Percentiles rank a stretch among this genome's conserved stretches.
These are phyloP conservation scores for Paecilomyces formosus DNA, from an alignment of 2,329 filamentous ascomycete species.

Conservation along the genomic window DNA sequence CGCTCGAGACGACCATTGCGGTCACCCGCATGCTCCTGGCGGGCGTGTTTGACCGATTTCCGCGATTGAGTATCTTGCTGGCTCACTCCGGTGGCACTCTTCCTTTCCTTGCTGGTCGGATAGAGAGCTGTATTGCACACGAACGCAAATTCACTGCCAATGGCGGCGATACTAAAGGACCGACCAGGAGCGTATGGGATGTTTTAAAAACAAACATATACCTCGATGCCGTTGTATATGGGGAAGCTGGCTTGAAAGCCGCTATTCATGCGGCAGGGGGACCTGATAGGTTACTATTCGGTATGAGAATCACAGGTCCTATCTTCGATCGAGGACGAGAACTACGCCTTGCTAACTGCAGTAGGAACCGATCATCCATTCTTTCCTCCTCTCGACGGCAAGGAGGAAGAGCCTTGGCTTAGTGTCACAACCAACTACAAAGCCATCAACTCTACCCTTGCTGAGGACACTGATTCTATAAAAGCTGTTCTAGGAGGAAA, in stretches of 20 bases:
- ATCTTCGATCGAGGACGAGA: background rate
- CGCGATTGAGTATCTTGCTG: constrained; percentile 63
- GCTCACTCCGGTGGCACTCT: constrained; percentile 85
- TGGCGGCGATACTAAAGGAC: constrained; percentile 53
- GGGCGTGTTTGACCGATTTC: constrained; percentile 73
- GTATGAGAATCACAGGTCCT: constrained; percentile 12
- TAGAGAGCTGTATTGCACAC: constrained; percentile 80
- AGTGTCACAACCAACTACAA: constrained; percentile 42
- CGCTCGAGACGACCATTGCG: constrained; percentile 87
- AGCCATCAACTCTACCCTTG: constrained; percentile 35
- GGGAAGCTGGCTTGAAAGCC: constrained; percentile 54
- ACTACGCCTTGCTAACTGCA: background rate
- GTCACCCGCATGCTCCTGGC: constrained; percentile 81
- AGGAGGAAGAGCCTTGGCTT: constrained; percentile 31
- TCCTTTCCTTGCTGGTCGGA: constrained; percentile 79
- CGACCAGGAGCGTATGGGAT: constrained; percentile 55
- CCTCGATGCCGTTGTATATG: constrained; percentile 61
- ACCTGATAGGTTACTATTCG: constrained; percentile 34
- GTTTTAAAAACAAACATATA: constrained; percentile 69
- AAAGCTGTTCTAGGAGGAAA: constrained; percentile 37
- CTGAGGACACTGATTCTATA: constrained; percentile 19
- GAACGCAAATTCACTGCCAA: constrained; percentile 65
- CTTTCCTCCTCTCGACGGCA: constrained; percentile 32
- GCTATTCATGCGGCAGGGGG: constrained; percentile 63
- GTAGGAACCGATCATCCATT: constrained; percentile 39